Base-by-base conservation (phyloP, 306 rosid genomes). In the Dryas drummondii region DNA sequence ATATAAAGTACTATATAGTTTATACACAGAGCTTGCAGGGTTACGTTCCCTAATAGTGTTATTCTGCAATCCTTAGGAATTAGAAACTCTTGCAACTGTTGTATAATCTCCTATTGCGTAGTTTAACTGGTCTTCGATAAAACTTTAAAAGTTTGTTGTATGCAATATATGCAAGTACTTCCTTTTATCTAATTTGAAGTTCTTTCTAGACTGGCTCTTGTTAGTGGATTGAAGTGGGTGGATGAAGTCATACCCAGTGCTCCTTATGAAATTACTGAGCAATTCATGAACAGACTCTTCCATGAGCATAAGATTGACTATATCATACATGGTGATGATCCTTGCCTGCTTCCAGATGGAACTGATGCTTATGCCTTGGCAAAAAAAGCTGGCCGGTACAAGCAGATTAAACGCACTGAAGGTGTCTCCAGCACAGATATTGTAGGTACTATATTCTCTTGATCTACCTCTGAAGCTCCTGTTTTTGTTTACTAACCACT, bases 381-480 rank as follows among this genome's bases (percentile, higher is more conserved):
- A 63, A 96, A 96, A 84, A 89, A 82, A 84, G 98, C 88, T 82
- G 97, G 99, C 13, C 98, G 99, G 32, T 96, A 92, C 92, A 96
- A 90, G 91, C 97, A 96, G 85, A 96, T 96, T 61, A 96, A 92
- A 68, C 98, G 99, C 64, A 96, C 99, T 69, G 99, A 96, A 86
- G 99, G 99, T 22, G 99, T 96, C 72, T 96, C 99, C 86, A 96
- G 99, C 74, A 92, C 99, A 64, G 98, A 96, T 76, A 96, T 96
- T 82, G 97, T 96, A 89, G 99, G 99, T 96, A 96, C 84, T 80
- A 70, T 70, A 76, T 71, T 83, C 80, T 82, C 80, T 81, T 42
- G n/a, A 64, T 79, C 73, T 45, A 67, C 72, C 66, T 71, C 58
- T 40, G 63, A 65, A 40, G 63, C 61, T 80, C 68, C 9, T 61